phyloP scores from a whole-genome alignment of 306 rosid genomes.

The Cucurbita argyrosperma region DNA sequence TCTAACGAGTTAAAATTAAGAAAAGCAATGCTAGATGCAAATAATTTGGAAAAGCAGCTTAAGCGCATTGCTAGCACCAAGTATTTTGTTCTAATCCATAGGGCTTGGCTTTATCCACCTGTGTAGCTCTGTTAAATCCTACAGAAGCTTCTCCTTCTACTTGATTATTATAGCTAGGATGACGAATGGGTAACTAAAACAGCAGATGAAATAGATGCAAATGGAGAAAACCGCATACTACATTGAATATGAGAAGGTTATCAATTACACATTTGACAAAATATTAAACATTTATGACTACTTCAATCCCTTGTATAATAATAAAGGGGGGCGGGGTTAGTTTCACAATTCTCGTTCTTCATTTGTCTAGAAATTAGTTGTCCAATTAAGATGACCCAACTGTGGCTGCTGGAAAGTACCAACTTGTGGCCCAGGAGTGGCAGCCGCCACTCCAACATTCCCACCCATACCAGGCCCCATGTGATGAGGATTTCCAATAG shows the following conservation, averaged over 20 bases:
- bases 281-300: conserved; percentile 47
- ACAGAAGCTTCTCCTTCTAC: neutral
- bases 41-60: neutral
- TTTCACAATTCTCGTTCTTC: conserved; percentile 17
- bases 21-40: neutral
- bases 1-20: neutral
- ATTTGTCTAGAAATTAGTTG: conserved; percentile 63
- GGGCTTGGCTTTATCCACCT: neutral
- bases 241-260: conserved; percentile 19
- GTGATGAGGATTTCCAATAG: conserved; percentile 66
- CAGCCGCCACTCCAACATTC: conserved; percentile 71
- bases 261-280: conserved; percentile 37
- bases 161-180: neutral
- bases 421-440: conserved; percentile 85
- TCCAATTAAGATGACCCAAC: conserved; percentile 82
- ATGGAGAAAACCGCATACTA: conserved; percentile 8
- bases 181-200: neutral
- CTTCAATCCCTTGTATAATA: conserved; percentile 38
- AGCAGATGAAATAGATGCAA: neutral
- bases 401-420: conserved; percentile 92
- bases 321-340: conserved; percentile 56
- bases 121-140: neutral
- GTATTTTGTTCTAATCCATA: neutral
- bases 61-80: neutral
- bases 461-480: conserved; percentile 74